Conservation (phyloP, 2,329 filamentous ascomycete species). For the Neonectria faginata region DNA sequence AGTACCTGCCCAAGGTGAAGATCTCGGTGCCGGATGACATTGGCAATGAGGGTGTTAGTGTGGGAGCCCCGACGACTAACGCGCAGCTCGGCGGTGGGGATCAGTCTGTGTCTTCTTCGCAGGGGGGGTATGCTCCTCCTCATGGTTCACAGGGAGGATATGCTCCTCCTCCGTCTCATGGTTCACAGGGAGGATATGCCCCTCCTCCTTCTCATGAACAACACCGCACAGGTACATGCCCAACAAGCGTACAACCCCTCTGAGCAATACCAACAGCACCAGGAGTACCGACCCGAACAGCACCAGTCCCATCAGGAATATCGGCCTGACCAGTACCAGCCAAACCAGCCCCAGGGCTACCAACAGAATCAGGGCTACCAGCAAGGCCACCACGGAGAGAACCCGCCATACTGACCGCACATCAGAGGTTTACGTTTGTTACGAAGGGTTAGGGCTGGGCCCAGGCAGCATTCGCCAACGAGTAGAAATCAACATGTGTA, state of each 20-base stretch:
- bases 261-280: conserved; percentile 39
- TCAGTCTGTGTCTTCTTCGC: conserved; percentile 39
- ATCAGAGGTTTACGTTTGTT: background rate
- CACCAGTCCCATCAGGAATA: conserved; percentile 33
- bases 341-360: conserved; percentile 22
- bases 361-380: conserved; percentile 27
- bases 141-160: background rate
- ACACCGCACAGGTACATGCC: conserved; percentile 33
- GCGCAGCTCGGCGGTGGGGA: conserved; percentile 50
- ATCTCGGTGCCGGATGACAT: conserved; percentile 61
- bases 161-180: too few relatives aligned
- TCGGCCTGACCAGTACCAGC: conserved; percentile 27
- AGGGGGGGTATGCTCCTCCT: background rate
- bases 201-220: conserved; percentile 30
- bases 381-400: conserved; percentile 35
- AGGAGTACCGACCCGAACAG: conserved; percentile 30
- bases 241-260: conserved; percentile 45
- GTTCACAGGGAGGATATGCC: background rate
- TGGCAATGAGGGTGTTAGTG: conserved; percentile 59
- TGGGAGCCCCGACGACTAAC: conserved; percentile 52
- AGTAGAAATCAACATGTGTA: too few relatives aligned
- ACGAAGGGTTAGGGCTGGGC: background rate
- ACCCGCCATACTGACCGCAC: conserved; percentile 32
- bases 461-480: too few relatives aligned
- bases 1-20: conserved; percentile 59